Evolutionary conservation across 2,329 filamentous ascomycete species (phyloP), one percentile per base, ranked within the genome.

Genomic region (Ophiognomonia clavigignenti-juglandacearum): DNA sequence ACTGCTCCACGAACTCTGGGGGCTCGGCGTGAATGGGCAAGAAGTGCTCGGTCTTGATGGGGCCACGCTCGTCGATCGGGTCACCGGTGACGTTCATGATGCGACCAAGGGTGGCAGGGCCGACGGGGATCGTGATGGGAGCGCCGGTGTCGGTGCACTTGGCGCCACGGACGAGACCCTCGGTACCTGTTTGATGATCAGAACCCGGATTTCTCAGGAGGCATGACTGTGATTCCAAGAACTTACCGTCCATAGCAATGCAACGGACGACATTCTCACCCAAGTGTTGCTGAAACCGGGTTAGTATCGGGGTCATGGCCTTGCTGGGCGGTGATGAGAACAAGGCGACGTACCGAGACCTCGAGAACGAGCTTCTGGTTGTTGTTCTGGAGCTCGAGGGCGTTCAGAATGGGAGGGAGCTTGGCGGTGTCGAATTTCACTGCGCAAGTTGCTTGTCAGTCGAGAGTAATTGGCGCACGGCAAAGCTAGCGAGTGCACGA

Each of bases 71-170:
- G 71, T 98, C 93, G 75, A 98, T 97, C 69, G 93, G 93, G 76
- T 98, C 92, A 83, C 93, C 93, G 79, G 93, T 98, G 77, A 98
- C 93, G 84, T 98, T 98, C 79, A 98, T 91, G 82, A 98, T 98
- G 80, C 93, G 93, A 67, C 93, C 93, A 62, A 98, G 88, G 60
- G 90, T 96, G 70, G 78, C 88, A 68, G 83, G 82, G 65, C 93
- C 93, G 74, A 97, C 92, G 68, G 92, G 92, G 64, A 98, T 91
- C 75, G 82, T 90, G 80, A 98, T 98, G 69, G 93, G 93, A 61
- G 83, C 77, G 70, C 93, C 93, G 68, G 92, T 96, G 75, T 98
- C 93, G 63, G 72, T 73, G 61, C 85, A 89, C 72, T 82, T 80
- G 67, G 83, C 76, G 69, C 93, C 93, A 83, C 93, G 92, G 70